phyloP scores from a whole-genome alignment of 2,329 filamentous ascomycete genomes.

The Pseudopyricularia javanii region DNA sequence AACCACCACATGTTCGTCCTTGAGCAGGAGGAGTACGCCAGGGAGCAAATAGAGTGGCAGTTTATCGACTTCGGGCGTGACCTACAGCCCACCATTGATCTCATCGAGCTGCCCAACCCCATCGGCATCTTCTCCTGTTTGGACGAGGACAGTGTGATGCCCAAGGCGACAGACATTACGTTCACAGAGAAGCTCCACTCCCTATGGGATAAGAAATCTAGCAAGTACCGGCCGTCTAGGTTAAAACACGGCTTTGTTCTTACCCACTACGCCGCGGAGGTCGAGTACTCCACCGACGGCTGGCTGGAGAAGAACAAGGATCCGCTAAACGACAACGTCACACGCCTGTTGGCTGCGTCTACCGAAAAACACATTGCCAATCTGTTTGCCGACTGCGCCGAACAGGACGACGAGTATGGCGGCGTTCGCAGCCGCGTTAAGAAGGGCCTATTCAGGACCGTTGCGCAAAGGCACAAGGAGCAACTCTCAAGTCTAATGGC shows the following conservation, averaged over 20 bases:
- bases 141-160: slow-evolving; percentile 97
- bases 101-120: slow-evolving; percentile 91
- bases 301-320: slow-evolving; percentile 99
- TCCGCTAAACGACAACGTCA: slow-evolving; percentile 93
- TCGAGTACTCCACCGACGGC: slow-evolving; percentile 88
- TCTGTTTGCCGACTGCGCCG: slow-evolving; percentile 77
- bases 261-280: slow-evolving; percentile 94
- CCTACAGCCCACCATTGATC: slow-evolving; percentile 90
- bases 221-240: slow-evolving; percentile 81
- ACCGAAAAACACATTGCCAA: slow-evolving; percentile 70
- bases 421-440: slow-evolving; percentile 73
- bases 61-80: slow-evolving; percentile 99
- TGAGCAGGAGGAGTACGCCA: slow-evolving; percentile 94
- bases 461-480: slow-evolving; percentile 94
- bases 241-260: slow-evolving; percentile 87
- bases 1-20: slow-evolving; percentile 99
- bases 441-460: slow-evolving; percentile 92
- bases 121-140: slow-evolving; percentile 98
- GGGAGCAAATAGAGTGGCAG: slow-evolving; percentile 98
- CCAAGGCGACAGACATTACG: slow-evolving; percentile 90
- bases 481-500: slow-evolving; percentile 94
- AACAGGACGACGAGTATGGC: slow-evolving; percentile 60
- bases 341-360: slow-evolving; percentile 72
- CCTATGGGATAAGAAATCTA: slow-evolving; percentile 90
- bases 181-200: slow-evolving; percentile 98